These are phyloP conservation scores for Trichosporon sp. DNA, from an alignment of 1,284 basidiomycete species.

Conservation along the genomic window DNA sequence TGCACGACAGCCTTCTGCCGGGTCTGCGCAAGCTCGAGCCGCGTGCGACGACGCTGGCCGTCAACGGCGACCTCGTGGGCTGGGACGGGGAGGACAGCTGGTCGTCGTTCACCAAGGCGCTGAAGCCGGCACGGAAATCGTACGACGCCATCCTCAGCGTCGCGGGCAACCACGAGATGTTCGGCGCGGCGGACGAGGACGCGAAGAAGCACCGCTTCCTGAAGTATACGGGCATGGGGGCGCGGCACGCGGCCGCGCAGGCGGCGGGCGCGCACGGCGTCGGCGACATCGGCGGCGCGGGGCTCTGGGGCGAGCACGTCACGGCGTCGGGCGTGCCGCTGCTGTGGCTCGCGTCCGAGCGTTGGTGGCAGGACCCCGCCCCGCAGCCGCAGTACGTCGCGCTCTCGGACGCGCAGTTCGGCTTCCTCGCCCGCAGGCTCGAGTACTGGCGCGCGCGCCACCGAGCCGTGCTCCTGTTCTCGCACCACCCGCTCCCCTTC, in stretches of 20 bases:
- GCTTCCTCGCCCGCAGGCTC: constrained; percentile 1
- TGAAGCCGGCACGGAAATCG: neutral
- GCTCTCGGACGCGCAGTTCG: constrained; percentile 7
- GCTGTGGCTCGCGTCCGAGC: constrained; percentile 4
- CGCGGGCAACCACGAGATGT: constrained; percentile 10
- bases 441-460: neutral
- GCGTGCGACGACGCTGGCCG: neutral
- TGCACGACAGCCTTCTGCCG: constrained; percentile 1
- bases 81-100: neutral
- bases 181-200: neutral
- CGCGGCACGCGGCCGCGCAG: neutral
- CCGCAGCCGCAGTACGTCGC: neutral
- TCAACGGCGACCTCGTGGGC: constrained; percentile 8
- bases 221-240: neutral
- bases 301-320: constrained; percentile 5
- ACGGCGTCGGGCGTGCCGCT: neutral
- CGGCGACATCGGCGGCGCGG: neutral
- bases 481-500: constrained; percentile 4
- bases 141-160: neutral
- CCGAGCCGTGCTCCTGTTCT: neutral
- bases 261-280: neutral
- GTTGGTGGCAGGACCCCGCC: neutral
- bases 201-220: neutral
- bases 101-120: neutral
- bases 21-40: neutral